phyloP scores from a whole-genome alignment of 2,329 filamentous ascomycete species.

The Pseudogymnoascus sp. region DNA sequence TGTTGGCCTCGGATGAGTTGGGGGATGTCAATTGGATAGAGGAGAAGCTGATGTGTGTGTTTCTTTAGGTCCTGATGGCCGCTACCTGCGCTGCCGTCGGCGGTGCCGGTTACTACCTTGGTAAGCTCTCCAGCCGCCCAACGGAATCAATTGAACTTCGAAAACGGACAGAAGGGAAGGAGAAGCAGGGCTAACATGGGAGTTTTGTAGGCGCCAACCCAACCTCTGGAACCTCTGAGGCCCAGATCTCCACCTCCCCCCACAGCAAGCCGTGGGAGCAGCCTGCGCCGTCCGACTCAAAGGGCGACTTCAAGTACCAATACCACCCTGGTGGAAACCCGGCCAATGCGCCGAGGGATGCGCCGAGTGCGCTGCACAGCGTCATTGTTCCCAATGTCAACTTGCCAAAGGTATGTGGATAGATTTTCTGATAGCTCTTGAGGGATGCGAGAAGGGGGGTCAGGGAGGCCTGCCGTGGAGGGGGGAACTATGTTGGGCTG shows the following conservation, averaged over 20 bases:
- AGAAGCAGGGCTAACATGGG: background rate
- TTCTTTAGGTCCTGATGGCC: constrained; percentile 69
- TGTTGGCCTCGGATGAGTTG: background rate
- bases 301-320: constrained; percentile 53
- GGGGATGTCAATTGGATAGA: background rate
- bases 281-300: constrained; percentile 52
- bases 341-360: constrained; percentile 69
- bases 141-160: background rate
- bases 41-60: background rate
- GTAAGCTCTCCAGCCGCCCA: constrained; percentile 36
- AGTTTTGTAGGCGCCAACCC: constrained; percentile 62
- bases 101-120: constrained; percentile 84
- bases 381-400: constrained; percentile 92
- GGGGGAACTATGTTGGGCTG: background rate
- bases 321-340: constrained; percentile 67
- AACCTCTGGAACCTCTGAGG: constrained; percentile 76
- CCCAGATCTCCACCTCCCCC: constrained; percentile 62
- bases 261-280: constrained; percentile 84
- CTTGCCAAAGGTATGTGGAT: constrained; percentile 65
- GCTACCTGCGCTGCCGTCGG: constrained; percentile 86
- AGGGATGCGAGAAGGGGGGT: background rate
- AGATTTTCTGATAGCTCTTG: background rate
- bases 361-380: constrained; percentile 89
- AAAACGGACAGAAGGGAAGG: background rate
- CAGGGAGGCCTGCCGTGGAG: background rate